Base-by-base conservation (phyloP, 2,329 filamentous ascomycete species). In the Colletotrichum sojae region DNA sequence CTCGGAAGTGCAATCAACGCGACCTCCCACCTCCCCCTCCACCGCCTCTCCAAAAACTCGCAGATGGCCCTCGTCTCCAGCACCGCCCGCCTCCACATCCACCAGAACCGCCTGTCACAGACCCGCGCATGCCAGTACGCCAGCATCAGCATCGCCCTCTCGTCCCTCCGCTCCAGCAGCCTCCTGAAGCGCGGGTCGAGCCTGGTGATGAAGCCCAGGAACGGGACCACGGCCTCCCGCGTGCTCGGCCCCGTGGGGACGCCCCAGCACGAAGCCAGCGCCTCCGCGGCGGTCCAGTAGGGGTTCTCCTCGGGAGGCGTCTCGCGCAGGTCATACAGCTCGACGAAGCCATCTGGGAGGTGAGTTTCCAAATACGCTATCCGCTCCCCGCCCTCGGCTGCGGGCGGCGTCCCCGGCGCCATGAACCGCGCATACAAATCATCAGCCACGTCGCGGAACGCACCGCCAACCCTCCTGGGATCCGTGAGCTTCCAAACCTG, bases 71-170 rank as follows among this genome's bases (percentile, higher is more conserved):
- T 78, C n/a, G 84, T 84, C 71, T 88, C 85, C 1, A 88, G 72
- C 31, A 79, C 71, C 5, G 83, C 81, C 53, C 86, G 79, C 58
- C 80, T 77, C 52, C 80, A 77, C 15, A 86, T 69, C 83, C 84
- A 89, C 87, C 86, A 89, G 2, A 73, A 67, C 10, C 78, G 73
- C 25, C 78, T 75, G 13, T 78, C 74, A 15, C 79, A 81, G 15
- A 86, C 75, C 69, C 85, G 83, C 10, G 84, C 83, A 74, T 85
- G 88, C 87, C 87, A 91, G 76, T 85, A 87, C 0, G 83, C 81
- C n/a, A 90, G 75, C 43, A 91, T 72, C 12, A 90, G 74, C 69
- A 91, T 73, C 0, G 88, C 88, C 31, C 82, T 78, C 0, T 84
- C 77, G 52, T 91, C 88, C 69, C 87, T 89, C 0, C 70, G 45